Evolutionary conservation across 768 basidiomycete species (phyloP).

Genomic region (Gelatoporia subvermispora): DNA sequence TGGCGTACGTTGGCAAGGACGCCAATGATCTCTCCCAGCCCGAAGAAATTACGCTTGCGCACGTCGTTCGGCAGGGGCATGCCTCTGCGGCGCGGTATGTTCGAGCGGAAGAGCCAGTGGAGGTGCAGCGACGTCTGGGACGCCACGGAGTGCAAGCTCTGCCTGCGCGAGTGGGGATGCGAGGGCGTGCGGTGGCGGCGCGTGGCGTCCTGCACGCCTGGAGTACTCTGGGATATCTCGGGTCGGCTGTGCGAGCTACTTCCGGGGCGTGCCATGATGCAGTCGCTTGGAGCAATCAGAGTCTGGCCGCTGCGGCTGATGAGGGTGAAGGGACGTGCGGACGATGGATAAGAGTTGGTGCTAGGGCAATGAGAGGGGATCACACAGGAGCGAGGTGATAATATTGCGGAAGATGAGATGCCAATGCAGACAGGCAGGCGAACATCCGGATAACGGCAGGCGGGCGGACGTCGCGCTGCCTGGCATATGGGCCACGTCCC

Average conservation of each 20-base stretch:
- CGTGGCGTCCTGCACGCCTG: constrained; percentile 10
- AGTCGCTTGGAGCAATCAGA: neutral
- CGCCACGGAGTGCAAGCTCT: constrained; percentile 21
- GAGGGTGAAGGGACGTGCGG: neutral
- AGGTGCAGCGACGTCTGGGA: constrained; percentile 27
- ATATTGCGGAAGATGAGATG: too few relatives aligned
- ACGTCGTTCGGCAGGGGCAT: constrained; percentile 57
- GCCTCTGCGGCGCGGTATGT: constrained; percentile 58
- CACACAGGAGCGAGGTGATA: too few relatives aligned
- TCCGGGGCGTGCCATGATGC: constrained; percentile 12
- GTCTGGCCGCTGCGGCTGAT: constrained; percentile 4
- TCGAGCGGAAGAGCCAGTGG: constrained; percentile 74
- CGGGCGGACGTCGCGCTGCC: too few relatives aligned
- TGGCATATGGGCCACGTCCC: too few relatives aligned
- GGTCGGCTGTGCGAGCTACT: constrained; percentile 12
- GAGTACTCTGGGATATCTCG: neutral
- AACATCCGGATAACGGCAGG: too few relatives aligned
- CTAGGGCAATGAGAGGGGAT: neutral
- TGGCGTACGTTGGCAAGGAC: constrained; percentile 66
- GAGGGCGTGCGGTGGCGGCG: constrained; percentile 16
- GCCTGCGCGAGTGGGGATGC: constrained; percentile 23
- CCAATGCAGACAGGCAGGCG: too few relatives aligned
- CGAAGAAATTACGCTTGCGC: constrained; percentile 70
- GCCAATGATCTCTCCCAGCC: constrained; percentile 72
- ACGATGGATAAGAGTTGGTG: neutral